Evolutionary conservation across 1,284 basidiomycete species (phyloP).

Genomic region (Hypsizygus ulmarius): DNA sequence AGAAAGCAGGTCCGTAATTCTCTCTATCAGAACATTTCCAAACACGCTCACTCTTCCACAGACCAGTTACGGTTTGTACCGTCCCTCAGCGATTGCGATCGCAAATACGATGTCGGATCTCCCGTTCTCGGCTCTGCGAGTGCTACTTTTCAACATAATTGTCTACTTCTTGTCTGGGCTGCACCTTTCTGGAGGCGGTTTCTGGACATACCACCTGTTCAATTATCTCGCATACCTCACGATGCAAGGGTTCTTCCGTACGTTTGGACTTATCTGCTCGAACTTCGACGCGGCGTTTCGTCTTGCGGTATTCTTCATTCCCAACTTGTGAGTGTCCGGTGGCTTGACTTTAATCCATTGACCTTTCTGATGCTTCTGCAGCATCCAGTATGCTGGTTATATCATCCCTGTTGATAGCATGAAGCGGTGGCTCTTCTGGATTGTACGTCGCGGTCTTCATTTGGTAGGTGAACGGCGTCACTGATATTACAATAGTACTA

Average conservation of each 20-base stretch:
- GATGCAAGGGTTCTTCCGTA: conserved; percentile 77
- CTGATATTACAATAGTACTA: conserved; percentile 49
- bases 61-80: conserved; percentile 80
- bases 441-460: conserved; percentile 41
- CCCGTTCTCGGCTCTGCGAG: conserved; percentile 65
- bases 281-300: conserved; percentile 67
- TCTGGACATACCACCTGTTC: conserved; percentile 73
- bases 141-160: conserved; percentile 67
- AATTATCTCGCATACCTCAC: conserved; percentile 56
- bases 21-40: not conserved
- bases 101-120: conserved; percentile 77
- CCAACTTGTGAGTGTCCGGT: conserved; percentile 48
- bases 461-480: not conserved
- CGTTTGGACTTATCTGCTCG: conserved; percentile 61
- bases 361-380: conserved; percentile 15
- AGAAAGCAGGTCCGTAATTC: conserved; percentile 47
- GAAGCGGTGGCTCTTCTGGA: conserved; percentile 90
- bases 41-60: conserved; percentile 31
- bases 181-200: conserved; percentile 57
- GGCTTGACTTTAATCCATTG: not conserved
- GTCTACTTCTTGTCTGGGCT: conserved; percentile 77
- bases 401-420: conserved; percentile 73
- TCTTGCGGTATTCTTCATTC: conserved; percentile 56
- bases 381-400: conserved; percentile 65
- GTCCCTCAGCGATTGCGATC: conserved; percentile 70